Percentiles rank a stretch among this genome's conserved stretches.
These are phyloP conservation scores for Fusarium sp. DNA, from an alignment of 2,329 filamentous ascomycete genomes.

Conservation along the genomic window DNA sequence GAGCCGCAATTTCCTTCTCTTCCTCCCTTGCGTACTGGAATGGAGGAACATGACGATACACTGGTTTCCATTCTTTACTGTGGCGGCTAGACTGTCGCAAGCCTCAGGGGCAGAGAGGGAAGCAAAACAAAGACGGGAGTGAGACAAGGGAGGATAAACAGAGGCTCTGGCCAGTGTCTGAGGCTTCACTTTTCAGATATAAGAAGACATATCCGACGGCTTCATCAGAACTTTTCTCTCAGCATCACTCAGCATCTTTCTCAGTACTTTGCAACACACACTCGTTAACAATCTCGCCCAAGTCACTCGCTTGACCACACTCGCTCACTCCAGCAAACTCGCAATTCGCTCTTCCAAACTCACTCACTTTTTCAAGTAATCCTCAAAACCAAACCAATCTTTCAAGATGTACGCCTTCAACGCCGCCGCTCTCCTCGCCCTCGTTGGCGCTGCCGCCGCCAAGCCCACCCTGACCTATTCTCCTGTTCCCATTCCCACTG, in stretches of 20 bases:
- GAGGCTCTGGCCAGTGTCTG: not conserved
- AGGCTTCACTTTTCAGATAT: slow-evolving; percentile 34
- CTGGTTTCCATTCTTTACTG: slow-evolving; percentile 30
- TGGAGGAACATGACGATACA: slow-evolving; percentile 22
- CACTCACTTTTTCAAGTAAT: slow-evolving; percentile 9
- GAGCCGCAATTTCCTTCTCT: slow-evolving; percentile 23
- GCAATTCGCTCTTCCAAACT: slow-evolving; percentile 19
- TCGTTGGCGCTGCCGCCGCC: slow-evolving; percentile 41
- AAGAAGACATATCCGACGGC: slow-evolving; percentile 32
- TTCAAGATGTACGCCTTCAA: slow-evolving; percentile 45
- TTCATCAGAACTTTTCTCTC: not conserved
- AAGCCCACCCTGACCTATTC: slow-evolving; percentile 25
- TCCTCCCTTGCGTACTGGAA: slow-evolving; percentile 36
- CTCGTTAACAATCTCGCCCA: slow-evolving; percentile 37
- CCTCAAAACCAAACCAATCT: slow-evolving; percentile 18
- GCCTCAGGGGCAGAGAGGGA: slow-evolving; percentile 1
- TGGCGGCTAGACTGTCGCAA: slow-evolving; percentile 25
- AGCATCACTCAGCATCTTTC: slow-evolving; percentile 21
- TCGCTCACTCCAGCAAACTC: slow-evolving; percentile 18
- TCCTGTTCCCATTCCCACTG: slow-evolving; percentile 16
- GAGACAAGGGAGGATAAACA: slow-evolving; percentile 16
- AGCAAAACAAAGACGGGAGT: not conserved
- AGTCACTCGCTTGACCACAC: slow-evolving; percentile 43
- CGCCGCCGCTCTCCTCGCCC: slow-evolving; percentile 41
- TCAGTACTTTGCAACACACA: slow-evolving; percentile 24